Base-by-base conservation (phyloP, 352 stramenopile genomes). In the Aphanomyces cochlioides region DNA sequence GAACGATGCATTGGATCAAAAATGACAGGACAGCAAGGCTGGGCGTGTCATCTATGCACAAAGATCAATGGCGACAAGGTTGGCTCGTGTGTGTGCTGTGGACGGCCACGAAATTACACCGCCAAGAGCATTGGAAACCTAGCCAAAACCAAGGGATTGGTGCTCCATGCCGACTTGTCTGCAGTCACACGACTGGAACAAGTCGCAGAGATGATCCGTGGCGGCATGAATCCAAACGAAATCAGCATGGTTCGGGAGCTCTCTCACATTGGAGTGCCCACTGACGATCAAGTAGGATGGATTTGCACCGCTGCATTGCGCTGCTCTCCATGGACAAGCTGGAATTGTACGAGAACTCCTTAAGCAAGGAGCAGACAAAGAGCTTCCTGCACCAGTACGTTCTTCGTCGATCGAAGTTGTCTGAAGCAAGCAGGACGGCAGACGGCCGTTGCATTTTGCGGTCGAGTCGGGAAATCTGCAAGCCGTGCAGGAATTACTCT, bases 41-140 rank as follows among this genome's bases (percentile, higher is more conserved):
- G 64, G 64, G 64, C 61, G 7, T 70, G 64, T 15, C 64, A 70
- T 61, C 38, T 70, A 5, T 70, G 64, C 47, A 70, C 45, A 15
- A 70, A 70, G 40, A 70, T 70, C 43, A 70, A 70, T 43, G 36
- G 6, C 5, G 43, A 41, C 8, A 13, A 43, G 17, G 19, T 15
- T 10, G 47, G 19, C 3, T 10, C 8, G 2, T 70, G 64, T 28
- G 5, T 61, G 3, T 70, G 64, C 39, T 70, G 64, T 21, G 64
- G 64, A 3, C 64, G 64, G 17, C 64, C 64, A 19, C 64, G 64
- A 5, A 13, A 21, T 10, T 61, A 63, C n/a, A 45, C 47, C 3
- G n/a, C 28, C 15, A 70, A 70, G 54, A 70, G 64, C 40, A 7
- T 70, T 5, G 45, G 47, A 12, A 61, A 70, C 19, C 41, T 19